phyloP scores from a whole-genome alignment of 352 stramenopile species.

The Pythium sukuiense region DNA sequence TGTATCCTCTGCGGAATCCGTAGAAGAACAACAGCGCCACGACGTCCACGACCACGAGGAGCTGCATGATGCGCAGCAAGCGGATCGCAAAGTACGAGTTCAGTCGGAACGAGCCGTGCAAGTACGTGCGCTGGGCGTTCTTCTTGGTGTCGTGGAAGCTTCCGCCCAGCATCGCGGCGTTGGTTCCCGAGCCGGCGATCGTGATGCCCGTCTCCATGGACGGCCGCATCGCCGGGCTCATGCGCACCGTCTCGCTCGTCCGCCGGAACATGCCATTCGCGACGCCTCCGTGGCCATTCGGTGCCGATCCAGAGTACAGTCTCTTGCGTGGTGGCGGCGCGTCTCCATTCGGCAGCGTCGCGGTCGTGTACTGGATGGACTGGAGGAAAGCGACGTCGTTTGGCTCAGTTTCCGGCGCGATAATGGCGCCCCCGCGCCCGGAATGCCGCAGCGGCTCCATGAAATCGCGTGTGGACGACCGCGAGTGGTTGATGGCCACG shows the following conservation, averaged over 20 bases:
- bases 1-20: conserved; percentile 34
- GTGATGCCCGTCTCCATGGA: conserved; percentile 26
- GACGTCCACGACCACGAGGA: conserved; percentile 59
- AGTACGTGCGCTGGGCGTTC: conserved; percentile 7
- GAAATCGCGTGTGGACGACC: not conserved
- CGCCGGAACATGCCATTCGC: conserved; percentile 1
- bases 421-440: not conserved
- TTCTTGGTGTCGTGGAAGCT: conserved; percentile 6
- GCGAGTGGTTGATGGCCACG: not conserved
- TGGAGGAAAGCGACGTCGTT: conserved; percentile 18
- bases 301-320: not conserved
- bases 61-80: conserved; percentile 55
- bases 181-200: conserved; percentile 13
- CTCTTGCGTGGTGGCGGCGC: conserved; percentile 3
- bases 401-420: not conserved
- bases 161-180: conserved; percentile 3
- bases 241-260: conserved; percentile 26
- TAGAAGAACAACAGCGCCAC: conserved; percentile 66
- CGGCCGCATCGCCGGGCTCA: conserved; percentile 12
- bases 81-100: conserved; percentile 84
- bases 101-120: conserved; percentile 52
- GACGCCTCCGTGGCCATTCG: not conserved
- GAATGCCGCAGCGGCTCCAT: not conserved
- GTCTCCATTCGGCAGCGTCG: not conserved
- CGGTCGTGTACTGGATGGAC: conserved; percentile 20